These are phyloP conservation scores for Ramalina intermedia DNA, from an alignment of 495 filamentous ascomycete species.

Conservation along the genomic window DNA sequence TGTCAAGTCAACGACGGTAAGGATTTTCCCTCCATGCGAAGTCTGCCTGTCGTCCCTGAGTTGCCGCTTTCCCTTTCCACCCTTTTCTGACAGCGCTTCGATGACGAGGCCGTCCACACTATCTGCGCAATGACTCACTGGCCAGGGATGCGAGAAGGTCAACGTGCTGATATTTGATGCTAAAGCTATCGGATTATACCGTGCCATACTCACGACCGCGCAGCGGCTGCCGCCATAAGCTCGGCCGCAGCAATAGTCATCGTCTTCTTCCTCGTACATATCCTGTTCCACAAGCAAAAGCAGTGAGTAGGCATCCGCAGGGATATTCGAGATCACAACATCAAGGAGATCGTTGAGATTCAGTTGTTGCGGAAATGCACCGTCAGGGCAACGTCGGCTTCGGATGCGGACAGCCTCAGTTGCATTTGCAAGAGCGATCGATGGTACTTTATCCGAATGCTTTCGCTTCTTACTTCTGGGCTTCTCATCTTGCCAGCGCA, in stretches of 20 bases:
- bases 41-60: not conserved
- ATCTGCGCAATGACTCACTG: constrained; percentile 40
- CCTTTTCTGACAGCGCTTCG: not conserved
- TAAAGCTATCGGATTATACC: constrained; percentile 39
- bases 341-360: constrained; percentile 53
- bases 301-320: constrained; percentile 44
- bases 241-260: constrained; percentile 51
- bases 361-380: constrained; percentile 35
- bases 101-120: constrained; percentile 26
- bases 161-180: constrained; percentile 27
- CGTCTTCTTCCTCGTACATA: constrained; percentile 51
- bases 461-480: not conserved
- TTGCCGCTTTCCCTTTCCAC: not conserved
- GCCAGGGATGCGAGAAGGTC: constrained; percentile 45
- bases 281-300: constrained; percentile 45
- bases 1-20: not conserved
- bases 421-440: constrained; percentile 29
- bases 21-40: not conserved
- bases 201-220: constrained; percentile 41
- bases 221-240: constrained; percentile 52
- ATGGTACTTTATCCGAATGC: constrained; percentile 4
- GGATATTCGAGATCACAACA: constrained; percentile 37
- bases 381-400: constrained; percentile 33
- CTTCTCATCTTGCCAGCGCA: constrained; percentile 28
- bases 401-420: constrained; percentile 37